Conservation (phyloP, 352 stramenopile genomes). For the Phytophthora multivora region DNA sequence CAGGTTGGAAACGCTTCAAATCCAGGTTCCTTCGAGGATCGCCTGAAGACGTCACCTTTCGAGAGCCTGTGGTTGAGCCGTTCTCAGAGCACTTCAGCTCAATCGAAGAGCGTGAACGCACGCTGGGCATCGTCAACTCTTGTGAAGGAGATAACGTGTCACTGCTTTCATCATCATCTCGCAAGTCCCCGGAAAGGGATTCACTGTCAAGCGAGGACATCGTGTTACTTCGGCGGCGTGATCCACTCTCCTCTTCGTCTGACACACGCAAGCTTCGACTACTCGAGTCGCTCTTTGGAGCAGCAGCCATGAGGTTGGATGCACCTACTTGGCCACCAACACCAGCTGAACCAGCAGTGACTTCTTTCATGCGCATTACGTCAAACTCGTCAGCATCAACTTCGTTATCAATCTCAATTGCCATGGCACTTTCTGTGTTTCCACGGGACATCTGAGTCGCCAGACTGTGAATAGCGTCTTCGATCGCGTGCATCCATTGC, state of each 20-base stretch:
- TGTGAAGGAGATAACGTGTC: constrained; percentile 29
- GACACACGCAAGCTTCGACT: constrained; percentile 21
- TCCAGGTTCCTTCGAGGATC: constrained; percentile 59
- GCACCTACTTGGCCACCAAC: not conserved
- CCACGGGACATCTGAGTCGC: constrained; percentile 59
- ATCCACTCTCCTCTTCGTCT: constrained; percentile 30
- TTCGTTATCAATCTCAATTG: constrained; percentile 91
- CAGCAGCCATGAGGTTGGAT: constrained; percentile 17
- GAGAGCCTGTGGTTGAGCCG: constrained; percentile 5
- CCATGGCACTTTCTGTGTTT: constrained; percentile 76
- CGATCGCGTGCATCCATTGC: constrained; percentile 87
- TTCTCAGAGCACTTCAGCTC: constrained; percentile 34
- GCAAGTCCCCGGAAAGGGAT: constrained; percentile 5
- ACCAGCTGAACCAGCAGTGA: constrained; percentile 15
- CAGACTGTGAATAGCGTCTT: constrained; percentile 75
- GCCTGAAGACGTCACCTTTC: constrained; percentile 22
- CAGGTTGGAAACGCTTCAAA: constrained; percentile 75
- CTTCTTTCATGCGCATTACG: constrained; percentile 49
- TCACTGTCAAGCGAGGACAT: constrained; percentile 42
- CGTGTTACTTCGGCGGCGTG: constrained; percentile 38
- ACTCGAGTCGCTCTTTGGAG: constrained; percentile 34
- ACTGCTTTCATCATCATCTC: constrained; percentile 24
- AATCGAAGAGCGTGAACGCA: constrained; percentile 37
- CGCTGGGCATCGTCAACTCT: constrained; percentile 30
- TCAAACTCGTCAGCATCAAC: constrained; percentile 82